Percentiles rank a stretch among this genome's conserved stretches.
These are phyloP conservation scores for Chlamydomonas applanata DNA, from an alignment of 139 green algal genomes.

Conservation along the genomic window DNA sequence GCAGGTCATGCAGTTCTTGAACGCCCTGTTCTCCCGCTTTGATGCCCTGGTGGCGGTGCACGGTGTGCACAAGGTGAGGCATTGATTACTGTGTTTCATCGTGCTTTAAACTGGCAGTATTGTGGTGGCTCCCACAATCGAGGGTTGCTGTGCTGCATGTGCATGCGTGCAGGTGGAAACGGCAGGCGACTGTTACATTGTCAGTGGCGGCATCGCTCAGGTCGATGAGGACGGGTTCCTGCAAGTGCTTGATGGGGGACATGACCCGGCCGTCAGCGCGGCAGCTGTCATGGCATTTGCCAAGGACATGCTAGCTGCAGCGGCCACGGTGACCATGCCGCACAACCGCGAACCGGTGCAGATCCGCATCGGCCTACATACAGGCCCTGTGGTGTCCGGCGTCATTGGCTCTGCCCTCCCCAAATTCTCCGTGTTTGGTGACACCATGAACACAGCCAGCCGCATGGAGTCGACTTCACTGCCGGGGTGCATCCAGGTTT, in stretches of 20 bases:
- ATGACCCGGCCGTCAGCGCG: too few relatives aligned
- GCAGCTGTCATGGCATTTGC: too few relatives aligned
- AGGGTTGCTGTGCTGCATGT: too few relatives aligned
- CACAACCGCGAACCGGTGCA: slow-evolving; percentile 30
- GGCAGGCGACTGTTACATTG: too few relatives aligned
- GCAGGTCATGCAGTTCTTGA: slow-evolving; percentile 11
- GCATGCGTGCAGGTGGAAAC: too few relatives aligned
- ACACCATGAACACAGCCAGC: slow-evolving; percentile 20
- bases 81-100: too few relatives aligned
- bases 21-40: slow-evolving; percentile 5
- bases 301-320: slow-evolving; percentile 21
- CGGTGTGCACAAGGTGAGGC: slow-evolving; percentile 6
- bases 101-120: too few relatives aligned
- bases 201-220: too few relatives aligned
- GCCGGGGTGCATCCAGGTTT: slow-evolving; percentile 14
- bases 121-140: too few relatives aligned
- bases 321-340: slow-evolving; percentile 24
- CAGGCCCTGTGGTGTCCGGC: slow-evolving; percentile 19
- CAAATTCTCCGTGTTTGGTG: slow-evolving; percentile 28
- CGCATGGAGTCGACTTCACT: slow-evolving; percentile 17
- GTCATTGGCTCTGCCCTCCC: slow-evolving; percentile 40
- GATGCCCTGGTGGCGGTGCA: neutral
- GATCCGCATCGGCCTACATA: slow-evolving; percentile 35
- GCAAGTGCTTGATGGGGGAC: too few relatives aligned
- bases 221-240: too few relatives aligned